These are phyloP conservation scores for Ajuga reptans DNA, from an alignment of 305 asterid species.

Conservation along the genomic window DNA sequence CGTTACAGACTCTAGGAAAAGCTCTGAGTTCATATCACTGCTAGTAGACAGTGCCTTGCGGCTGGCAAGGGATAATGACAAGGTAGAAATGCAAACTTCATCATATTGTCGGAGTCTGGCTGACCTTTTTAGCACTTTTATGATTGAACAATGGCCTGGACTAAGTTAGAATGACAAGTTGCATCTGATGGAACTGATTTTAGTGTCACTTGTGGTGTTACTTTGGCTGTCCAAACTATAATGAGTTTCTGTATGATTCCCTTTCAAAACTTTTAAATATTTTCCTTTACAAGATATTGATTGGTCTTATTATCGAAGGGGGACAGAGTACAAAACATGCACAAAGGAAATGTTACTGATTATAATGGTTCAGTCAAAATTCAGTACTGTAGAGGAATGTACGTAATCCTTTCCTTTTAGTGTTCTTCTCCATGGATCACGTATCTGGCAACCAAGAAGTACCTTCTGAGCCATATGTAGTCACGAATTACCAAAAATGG, in stretches of 20 bases:
- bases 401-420: neutral
- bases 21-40: conserved; percentile 40
- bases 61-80: conserved; percentile 79
- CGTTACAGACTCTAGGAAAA: conserved; percentile 44
- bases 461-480: neutral
- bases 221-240: neutral
- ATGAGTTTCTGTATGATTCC: neutral
- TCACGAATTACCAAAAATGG: neutral
- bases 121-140: neutral
- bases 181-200: conserved; percentile 14
- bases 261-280: neutral
- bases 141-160: neutral
- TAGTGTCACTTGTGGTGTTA: conserved; percentile 14
- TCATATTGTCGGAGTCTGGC: neutral
- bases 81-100: conserved; percentile 39
- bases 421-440: neutral
- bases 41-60: conserved; percentile 62
- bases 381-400: neutral
- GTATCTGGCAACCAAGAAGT: neutral
- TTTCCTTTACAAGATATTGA: neutral
- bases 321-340: neutral
- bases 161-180: neutral
- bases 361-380: neutral
- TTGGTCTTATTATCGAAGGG: neutral
- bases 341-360: neutral